These are phyloP conservation scores for Skeletonema costatum DNA, from an alignment of 108 stramenopile species.

Conservation along the genomic window DNA sequence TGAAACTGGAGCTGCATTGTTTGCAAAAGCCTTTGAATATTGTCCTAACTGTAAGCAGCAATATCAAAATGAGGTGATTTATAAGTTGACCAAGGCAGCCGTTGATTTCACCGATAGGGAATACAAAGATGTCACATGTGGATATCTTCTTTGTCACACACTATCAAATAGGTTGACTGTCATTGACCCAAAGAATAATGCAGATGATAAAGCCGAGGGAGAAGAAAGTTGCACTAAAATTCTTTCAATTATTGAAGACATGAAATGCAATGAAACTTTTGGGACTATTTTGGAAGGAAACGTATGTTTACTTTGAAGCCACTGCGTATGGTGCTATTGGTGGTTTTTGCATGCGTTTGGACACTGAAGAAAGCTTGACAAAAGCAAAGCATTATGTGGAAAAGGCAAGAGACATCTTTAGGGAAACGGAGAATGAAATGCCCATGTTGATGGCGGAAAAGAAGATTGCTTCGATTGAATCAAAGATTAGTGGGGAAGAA, in stretches of 20 bases:
- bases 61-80: neutral
- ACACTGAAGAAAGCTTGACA: neutral
- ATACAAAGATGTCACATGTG: neutral
- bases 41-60: constrained; percentile 6
- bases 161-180: neutral
- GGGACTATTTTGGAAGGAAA: neutral
- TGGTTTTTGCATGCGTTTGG: neutral
- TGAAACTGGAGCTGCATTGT: neutral
- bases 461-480: neutral
- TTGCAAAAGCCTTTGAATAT: neutral
- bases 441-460: neutral
- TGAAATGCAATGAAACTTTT: neutral
- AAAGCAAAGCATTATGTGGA: constrained; percentile 3
- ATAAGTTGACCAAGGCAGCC: neutral
- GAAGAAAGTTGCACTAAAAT: constrained; percentile 1
- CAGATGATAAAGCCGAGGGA: neutral
- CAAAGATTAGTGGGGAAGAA: neutral
- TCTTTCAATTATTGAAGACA: neutral
- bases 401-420: neutral
- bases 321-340: neutral
- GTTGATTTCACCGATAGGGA: neutral
- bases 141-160: neutral
- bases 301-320: neutral
- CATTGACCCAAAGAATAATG: neutral
- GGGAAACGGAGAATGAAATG: neutral